Evolutionary conservation across 257 asterid genomes (phyloP).

Genomic region (Ilex asprella): DNA sequence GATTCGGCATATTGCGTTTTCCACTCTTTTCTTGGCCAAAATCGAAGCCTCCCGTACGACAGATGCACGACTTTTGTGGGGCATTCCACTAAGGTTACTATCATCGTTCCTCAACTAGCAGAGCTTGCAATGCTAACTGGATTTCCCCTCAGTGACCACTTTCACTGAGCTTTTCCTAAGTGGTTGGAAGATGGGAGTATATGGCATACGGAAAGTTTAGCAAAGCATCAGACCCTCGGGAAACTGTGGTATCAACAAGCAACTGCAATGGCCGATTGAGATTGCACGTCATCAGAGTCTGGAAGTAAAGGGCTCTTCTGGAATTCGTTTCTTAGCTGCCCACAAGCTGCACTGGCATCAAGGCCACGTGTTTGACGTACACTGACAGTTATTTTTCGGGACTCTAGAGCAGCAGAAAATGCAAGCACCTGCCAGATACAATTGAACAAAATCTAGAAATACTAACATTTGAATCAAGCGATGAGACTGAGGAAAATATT

Average conservation of each 20-base stretch:
- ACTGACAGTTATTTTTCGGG: conserved; percentile 75
- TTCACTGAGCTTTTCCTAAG: neutral
- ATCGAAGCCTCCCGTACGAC: no score
- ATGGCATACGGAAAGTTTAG: neutral
- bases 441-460: no score
- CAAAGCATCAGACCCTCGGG: neutral
- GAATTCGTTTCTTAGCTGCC: conserved; percentile 85
- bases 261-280: conserved; percentile 42
- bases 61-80: no score
- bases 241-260: conserved; percentile 31
- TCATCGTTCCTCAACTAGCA: no score
- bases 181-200: neutral
- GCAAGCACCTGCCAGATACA: conserved; percentile 52
- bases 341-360: conserved; percentile 97
- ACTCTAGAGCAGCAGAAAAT: conserved; percentile 72
- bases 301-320: conserved; percentile 68
- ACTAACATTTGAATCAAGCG: no score
- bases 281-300: conserved; percentile 26
- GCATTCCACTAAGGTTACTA: no score
- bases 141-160: neutral
- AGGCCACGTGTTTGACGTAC: conserved; percentile 89
- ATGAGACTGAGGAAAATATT: no score
- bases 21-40: no score
- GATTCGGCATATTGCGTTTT: no score
- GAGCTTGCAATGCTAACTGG: no score